Base-by-base conservation (phyloP, 1,139 yeast species). In the Debaryomycetaceae sp. region DNA sequence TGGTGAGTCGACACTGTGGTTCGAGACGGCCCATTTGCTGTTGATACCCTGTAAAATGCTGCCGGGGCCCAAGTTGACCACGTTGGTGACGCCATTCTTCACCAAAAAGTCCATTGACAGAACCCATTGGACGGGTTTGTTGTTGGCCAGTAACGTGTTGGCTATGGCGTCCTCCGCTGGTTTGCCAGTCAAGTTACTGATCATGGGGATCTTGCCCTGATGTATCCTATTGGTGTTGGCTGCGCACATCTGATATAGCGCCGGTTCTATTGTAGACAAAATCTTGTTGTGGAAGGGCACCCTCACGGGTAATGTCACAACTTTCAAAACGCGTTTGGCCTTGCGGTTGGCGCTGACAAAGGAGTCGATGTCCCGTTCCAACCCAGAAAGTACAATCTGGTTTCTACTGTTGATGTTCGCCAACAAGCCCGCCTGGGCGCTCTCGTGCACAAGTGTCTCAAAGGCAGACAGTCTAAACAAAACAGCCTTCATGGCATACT, bases 251-350 rank as follows among this genome's bases (percentile, higher is more conserved):
- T 44, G 44, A 8, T 30, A 30, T 28, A 70, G 51, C 23, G 52
- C 48, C 4, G 45, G 41, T 34, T 63, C 68, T 2, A 76, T 69
- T 1, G 56, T 51, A 16, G 38, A 35, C 46, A 76, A 54, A 14
- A 60, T 40, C 2, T 49, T 40, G 29, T 64, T 67, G 45, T 76
- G 83, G 48, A 76, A 76, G 5, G 83, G 80, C 2, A 76, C 69
- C 3, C 62, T 51, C 2, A 75, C 81, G 1, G 73, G 68, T 28
- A 76, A 48, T 17, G 43, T 44, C 6, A 56, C 50, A 2, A 51
- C 39, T 38, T 55, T 56, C 13, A 58, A 39, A 7, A 56, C 45
- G 7, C 43, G 31, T 21, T 43, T 47, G 15, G 36, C 34, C n/a
- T 29, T 33, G 7, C 40, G 30, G 19, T 53, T 49, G 12, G 60